Evolutionary conservation across 306 rosid genomes (phyloP).

Genomic region (Cucumis sativus): Cucumber_9930_V3 NC_026657.2:29792501-29793000

Average conservation of each 20-base stretch:
- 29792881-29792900: not conserved
- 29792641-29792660: not conserved
- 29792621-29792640: not conserved
- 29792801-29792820: not conserved
- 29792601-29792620: conserved; percentile 1
- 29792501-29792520: not conserved
- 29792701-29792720: not conserved
- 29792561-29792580: conserved; percentile 1
- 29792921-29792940: not conserved
- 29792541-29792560: not conserved
- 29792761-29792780: not conserved
- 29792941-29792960: not conserved
- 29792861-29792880: not conserved
- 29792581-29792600: not conserved
- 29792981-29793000: not conserved
- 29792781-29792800: not conserved
- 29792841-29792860: not conserved
- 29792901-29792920: not conserved
- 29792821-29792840: not conserved
- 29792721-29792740: not conserved
- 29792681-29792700: not conserved
- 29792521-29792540: not conserved
- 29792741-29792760: not conserved
- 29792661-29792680: not conserved
- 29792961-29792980: not conserved